Conservation (phyloP, 352 stramenopile genomes). For the Blastocystis sp. region DNA sequence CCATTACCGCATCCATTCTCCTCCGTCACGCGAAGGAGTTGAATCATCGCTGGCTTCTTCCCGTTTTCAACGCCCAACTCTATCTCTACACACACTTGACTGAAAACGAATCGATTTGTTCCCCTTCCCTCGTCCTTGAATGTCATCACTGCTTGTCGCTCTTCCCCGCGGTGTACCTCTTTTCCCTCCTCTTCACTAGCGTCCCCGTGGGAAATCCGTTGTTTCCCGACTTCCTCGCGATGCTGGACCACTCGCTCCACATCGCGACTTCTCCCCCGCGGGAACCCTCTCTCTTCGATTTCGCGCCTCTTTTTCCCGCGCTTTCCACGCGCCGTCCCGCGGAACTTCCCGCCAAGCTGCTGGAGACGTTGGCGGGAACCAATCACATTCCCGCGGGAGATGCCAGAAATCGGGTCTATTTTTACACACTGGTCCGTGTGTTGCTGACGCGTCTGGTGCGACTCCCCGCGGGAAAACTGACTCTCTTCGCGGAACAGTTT, state of each 20-base stretch:
- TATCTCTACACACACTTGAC: background rate
- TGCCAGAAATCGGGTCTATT: background rate
- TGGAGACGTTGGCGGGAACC: no score
- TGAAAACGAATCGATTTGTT: background rate
- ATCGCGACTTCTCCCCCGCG: no score
- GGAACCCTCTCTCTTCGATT: no score
- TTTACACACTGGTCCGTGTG: background rate
- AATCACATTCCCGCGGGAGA: no score
- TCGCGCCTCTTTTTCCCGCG: no score
- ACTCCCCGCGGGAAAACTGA: background rate
- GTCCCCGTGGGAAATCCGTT: no score
- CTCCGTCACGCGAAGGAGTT: background rate
- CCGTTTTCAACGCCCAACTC: background rate
- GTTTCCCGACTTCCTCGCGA: no score
- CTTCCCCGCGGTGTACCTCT: background rate
- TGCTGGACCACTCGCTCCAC: no score
- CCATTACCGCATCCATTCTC: background rate
- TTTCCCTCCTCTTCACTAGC: no score
- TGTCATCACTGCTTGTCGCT: background rate
- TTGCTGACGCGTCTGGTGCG: background rate
- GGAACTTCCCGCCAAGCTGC: no score
- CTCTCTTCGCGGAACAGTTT: background rate
- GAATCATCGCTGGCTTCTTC: slow-evolving; percentile 16
- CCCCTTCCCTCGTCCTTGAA: background rate
- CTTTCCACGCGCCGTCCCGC: no score